A percentile compares a stretch with the other conserved stretches of the same genome.
Evolutionary conservation across 2,329 filamentous ascomycete species (phyloP).

Genomic region (Westerdykella ornata): DNA sequence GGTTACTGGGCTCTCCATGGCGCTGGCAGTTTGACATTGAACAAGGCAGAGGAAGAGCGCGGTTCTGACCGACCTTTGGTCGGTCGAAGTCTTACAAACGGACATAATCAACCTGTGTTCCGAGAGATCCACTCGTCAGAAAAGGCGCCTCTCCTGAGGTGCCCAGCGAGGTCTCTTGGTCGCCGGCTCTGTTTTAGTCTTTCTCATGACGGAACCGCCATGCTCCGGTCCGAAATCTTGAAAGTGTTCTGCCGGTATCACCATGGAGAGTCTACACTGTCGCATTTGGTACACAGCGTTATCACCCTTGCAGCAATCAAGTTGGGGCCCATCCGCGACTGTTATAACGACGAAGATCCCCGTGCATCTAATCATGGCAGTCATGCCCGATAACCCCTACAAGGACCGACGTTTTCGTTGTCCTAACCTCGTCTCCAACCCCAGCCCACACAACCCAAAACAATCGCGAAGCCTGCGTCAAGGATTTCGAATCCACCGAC

Average conservation of each 20-base stretch:
- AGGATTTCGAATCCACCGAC: conserved; percentile 39
- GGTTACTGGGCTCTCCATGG: conserved; percentile 18
- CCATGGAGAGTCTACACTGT: conserved; percentile 11
- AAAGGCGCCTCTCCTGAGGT: conserved; percentile 38
- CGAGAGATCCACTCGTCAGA: conserved; percentile 52
- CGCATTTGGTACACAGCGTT: conserved; percentile 24
- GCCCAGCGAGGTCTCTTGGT: conserved; percentile 50
- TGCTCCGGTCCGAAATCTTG: conserved; percentile 32
- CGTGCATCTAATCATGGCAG: conserved; percentile 37
- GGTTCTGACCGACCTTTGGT: conserved; percentile 15
- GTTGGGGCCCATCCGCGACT: conserved; percentile 4
- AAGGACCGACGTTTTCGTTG: conserved; percentile 18
- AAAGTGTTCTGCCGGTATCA: conserved; percentile 6
- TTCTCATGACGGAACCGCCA: conserved; percentile 31
- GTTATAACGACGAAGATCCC: conserved; percentile 39
- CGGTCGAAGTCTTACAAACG: conserved; percentile 41
- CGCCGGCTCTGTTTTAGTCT: conserved; percentile 19
- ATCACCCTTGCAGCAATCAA: conserved; percentile 12
- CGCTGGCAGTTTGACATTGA: conserved; percentile 20
- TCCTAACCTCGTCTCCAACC: conserved; percentile 40
- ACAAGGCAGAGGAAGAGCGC: conserved; percentile 34
- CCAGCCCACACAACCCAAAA: conserved; percentile 25
- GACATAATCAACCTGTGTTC: conserved; percentile 29
- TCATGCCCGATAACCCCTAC: conserved; percentile 32
- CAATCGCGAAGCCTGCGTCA: conserved; percentile 46